A percentile compares a stretch with the other conserved stretches of the same genome.
phyloP scores from a whole-genome alignment of 2,329 filamentous ascomycete genomes.

The Trichoderma atrobrunneum region DNA sequence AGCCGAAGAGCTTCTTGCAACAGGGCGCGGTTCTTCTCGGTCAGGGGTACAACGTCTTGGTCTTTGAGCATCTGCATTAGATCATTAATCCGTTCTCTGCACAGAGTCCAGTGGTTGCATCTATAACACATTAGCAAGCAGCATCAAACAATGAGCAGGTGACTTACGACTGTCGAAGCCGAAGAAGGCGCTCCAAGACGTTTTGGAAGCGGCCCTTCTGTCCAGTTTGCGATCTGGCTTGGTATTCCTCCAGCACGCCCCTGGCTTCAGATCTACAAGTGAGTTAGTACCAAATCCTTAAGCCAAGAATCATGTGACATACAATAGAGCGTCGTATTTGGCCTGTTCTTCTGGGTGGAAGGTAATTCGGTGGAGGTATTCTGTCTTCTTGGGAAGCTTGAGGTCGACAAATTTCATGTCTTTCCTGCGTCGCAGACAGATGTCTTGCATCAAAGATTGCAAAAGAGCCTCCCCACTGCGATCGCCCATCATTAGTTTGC shows the following conservation, averaged over 20 bases:
- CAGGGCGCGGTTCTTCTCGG: constrained; percentile 66
- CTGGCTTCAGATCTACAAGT: constrained; percentile 65
- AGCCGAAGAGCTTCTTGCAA: constrained; percentile 74
- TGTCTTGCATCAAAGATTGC: constrained; percentile 73
- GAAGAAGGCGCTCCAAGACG: constrained; percentile 76
- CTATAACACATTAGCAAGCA: constrained; percentile 27
- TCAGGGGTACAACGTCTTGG: constrained; percentile 66
- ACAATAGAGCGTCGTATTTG: constrained; percentile 73
- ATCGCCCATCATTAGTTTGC: constrained; percentile 61
- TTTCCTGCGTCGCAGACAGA: constrained; percentile 79
- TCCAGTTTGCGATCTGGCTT: constrained; percentile 41
- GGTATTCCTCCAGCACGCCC: constrained; percentile 63
- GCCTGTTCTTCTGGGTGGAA: constrained; percentile 71
- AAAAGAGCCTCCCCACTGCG: constrained; percentile 61
- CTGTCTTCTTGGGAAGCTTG: constrained; percentile 71
- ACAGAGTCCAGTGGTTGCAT: constrained; percentile 86
- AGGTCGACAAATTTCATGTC: constrained; percentile 86
- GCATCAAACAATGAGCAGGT: neutral
- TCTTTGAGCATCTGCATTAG: constrained; percentile 67
- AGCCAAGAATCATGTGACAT: constrained; percentile 28
- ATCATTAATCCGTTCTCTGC: constrained; percentile 69
- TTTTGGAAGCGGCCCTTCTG: constrained; percentile 63
- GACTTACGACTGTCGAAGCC: constrained; percentile 69
- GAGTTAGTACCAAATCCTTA: neutral
- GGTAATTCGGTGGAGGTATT: constrained; percentile 72